Evolutionary conservation across 768 basidiomycete species (phyloP), one percentile per base, ranked within the genome.

Genomic region (Sarcodon aspratus): DNA sequence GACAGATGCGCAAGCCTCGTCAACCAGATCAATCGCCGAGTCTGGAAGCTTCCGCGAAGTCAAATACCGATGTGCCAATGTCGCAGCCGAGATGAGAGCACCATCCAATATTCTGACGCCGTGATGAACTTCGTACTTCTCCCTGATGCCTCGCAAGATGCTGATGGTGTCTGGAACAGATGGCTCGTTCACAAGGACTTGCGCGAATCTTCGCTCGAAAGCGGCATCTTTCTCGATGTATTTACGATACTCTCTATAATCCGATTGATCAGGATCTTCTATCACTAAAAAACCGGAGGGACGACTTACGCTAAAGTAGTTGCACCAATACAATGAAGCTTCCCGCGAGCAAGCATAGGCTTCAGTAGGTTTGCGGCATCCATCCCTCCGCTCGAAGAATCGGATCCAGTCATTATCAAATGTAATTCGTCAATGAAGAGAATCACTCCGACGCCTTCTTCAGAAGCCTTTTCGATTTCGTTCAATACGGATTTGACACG

Each of bases 341-440:
- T 93, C 50, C 85, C 94, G 56, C 85, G 83, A 18, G 91, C 89
- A 17, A 98, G 73, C 52, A 91, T 73, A 5, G 95, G 95, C 63
- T 96, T 96, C 69, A 95, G 85, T 18, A 95, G 67, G 64, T 92
- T 94, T 7, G 79, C 85, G 0, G 92, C 94, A 58, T 96, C 93
- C 90, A 96, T 93, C 33, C 92, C 90, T 12, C 84, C 85, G 32
- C 88, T 86, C 60, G 85, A 81, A 2, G 78, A 69, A 13, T 90
- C 89, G 46, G 81, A 75, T 4, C 88, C 90, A 2, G 89, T 83
- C 88, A 96, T 92, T 66, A 97, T 84, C 37, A 96, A 81, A 62
- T 97, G 93, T 21, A 91, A 64, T 62, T 97, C 95, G 57, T 99
- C 94, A 55, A 98, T 80, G 73, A 97, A 97, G 35, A 99, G 78